Conservation (phyloP, 306 rosid genomes). For the Morella rubra region DNA sequence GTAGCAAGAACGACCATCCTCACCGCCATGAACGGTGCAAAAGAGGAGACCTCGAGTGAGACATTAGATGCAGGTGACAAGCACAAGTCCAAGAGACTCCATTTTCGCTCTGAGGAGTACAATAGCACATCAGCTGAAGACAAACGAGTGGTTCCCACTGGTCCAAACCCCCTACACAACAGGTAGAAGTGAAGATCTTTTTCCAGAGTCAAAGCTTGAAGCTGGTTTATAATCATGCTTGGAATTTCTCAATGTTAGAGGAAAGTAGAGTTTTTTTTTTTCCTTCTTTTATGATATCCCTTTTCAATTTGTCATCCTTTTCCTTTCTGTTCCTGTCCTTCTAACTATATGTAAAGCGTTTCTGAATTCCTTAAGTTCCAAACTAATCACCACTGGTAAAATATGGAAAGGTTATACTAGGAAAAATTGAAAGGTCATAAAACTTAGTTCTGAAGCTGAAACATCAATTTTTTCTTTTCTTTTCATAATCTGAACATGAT, state of each 20-base stretch:
- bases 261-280: background rate
- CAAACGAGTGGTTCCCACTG: slow-evolving; percentile 79
- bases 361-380: background rate
- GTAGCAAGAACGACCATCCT: slow-evolving; percentile 38
- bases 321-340: background rate
- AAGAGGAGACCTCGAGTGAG: slow-evolving; percentile 34
- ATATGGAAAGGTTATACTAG: slow-evolving; percentile 24
- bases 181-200: slow-evolving; percentile 36
- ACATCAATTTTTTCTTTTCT: no score
- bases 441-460: no score
- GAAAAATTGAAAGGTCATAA: slow-evolving; percentile 8
- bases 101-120: slow-evolving; percentile 27
- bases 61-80: slow-evolving; percentile 16
- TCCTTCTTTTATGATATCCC: background rate
- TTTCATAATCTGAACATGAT: no score
- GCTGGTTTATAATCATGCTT: background rate
- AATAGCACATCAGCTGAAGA: slow-evolving; percentile 46
- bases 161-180: slow-evolving; percentile 90
- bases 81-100: slow-evolving; percentile 38
- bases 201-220: background rate
- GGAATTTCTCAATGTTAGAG: background rate
- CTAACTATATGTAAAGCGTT: background rate
- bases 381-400: background rate
- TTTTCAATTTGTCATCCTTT: background rate
- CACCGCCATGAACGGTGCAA: slow-evolving; percentile 24